Evolutionary conservation across 768 basidiomycete genomes (phyloP), one percentile per base, ranked within the genome.

Genomic region (Kwoniella sp.): DNA sequence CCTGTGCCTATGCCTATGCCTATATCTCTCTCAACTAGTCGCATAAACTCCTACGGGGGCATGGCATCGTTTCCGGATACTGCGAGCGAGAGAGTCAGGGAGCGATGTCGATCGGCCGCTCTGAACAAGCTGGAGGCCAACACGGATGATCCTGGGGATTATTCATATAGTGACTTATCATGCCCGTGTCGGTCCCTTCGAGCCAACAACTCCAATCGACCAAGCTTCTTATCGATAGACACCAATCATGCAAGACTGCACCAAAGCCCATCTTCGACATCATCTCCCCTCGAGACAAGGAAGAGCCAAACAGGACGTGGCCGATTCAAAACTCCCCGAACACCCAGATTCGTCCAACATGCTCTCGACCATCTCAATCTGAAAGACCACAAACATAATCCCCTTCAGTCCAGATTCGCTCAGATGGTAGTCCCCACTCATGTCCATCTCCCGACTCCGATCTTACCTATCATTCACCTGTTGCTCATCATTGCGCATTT

Each of bases 391-490:
- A 58, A 47, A 21, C 57, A 47, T 15, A 58, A 44, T 44, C 40
- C 40, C 10, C 40, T 44, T 15, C 40, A 15, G 3, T 9, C 48
- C 22, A 10, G 48, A 49, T 9, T 22, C 48, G 25, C 48, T 24
- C 48, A 49, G 9, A 6, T 49, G 48, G 48, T 17, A 10, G 36
- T 58, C 6, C 57, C 57, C 4, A 50, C 60, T 22, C 52, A 61
- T 47, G 26, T 61, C 13, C 40, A 61, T 36, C 29, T 62, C 25
- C 53, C 46, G 22, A 55, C 47, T 13, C 62, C 62, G 2, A 58
- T 64, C 21, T 24, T 64, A 52, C 62, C 62, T n/a, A 33, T 64
- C 47, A 47, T 64, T 3, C 62, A 64, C 24, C 26, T 64, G 3
- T 46, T 58, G 15, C 27, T 64, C 21, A n/a, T 64, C 15, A 25